Percentiles rank a stretch among this genome's conserved stretches.
These are phyloP conservation scores for Venturiaceae sp. DNA, from an alignment of 2,329 filamentous ascomycete genomes.

Conservation along the genomic window DNA sequence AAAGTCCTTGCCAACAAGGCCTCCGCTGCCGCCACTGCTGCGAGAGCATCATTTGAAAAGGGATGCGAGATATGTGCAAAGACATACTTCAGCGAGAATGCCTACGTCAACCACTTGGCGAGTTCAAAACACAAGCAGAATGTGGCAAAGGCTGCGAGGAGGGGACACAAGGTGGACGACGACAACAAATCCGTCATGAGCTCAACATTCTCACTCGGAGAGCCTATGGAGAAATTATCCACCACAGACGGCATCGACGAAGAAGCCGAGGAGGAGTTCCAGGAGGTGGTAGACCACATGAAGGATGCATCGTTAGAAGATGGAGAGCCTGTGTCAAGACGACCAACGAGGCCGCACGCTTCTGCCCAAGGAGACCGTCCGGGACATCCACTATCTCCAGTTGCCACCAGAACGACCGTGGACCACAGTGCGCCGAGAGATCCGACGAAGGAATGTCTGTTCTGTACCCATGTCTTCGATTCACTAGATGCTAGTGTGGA, in stretches of 20 bases:
- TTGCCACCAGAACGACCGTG: conserved; percentile 18
- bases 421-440: conserved; percentile 13
- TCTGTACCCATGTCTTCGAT: conserved; percentile 78
- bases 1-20: conserved; percentile 91
- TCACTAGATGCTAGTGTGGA: conserved; percentile 64
- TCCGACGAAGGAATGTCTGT: conserved; percentile 55
- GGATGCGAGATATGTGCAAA: conserved; percentile 75
- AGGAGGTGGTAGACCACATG: conserved; percentile 66
- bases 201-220: conserved; percentile 83
- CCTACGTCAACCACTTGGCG: conserved; percentile 82
- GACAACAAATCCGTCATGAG: conserved; percentile 77
- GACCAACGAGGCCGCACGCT: conserved; percentile 31
- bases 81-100: conserved; percentile 94
- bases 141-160: conserved; percentile 40
- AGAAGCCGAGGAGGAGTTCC: conserved; percentile 65
- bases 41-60: conserved; percentile 82
- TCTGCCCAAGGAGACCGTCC: conserved; percentile 20
- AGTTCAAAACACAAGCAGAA: conserved; percentile 82
- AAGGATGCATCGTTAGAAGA: conserved; percentile 53
- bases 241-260: conserved; percentile 45
- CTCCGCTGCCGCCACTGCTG: conserved; percentile 70
- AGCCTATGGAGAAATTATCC: conserved; percentile 53
- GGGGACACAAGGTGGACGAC: conserved; percentile 27
- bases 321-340: conserved; percentile 28
- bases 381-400: conserved; percentile 27